Conservation (phyloP, 2,329 filamentous ascomycete species). For the Dactylellina cionopaga region DNA sequence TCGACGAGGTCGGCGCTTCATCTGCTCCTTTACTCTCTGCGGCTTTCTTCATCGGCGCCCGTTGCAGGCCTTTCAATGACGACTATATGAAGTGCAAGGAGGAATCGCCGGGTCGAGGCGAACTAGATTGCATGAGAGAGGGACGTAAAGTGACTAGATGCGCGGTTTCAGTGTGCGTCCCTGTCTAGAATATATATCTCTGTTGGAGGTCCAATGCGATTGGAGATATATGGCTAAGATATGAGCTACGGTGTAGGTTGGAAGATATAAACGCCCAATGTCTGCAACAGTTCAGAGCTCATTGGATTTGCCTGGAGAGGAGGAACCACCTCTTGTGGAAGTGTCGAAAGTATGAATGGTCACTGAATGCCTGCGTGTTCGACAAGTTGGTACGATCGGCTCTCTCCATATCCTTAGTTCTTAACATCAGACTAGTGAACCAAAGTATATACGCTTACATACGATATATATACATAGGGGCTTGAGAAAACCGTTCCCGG, state of each 20-base stretch:
- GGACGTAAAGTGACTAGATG: constrained; percentile 95
- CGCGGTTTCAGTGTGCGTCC: constrained; percentile 87
- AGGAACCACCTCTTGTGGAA: constrained; percentile 99
- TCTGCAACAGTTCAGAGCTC: constrained; percentile 85
- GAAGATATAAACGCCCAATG: constrained; percentile 97
- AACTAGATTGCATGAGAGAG: constrained; percentile 95
- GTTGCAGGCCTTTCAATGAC: constrained; percentile 95
- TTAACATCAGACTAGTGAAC: neutral
- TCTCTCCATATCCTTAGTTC: constrained; percentile 52
- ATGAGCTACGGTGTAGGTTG: constrained; percentile 68
- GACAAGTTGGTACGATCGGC: constrained; percentile 81
- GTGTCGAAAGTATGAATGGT: constrained; percentile 86
- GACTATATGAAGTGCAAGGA: constrained; percentile 99
- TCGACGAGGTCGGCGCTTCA: constrained; percentile 90
- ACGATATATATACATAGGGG: constrained; percentile 66
- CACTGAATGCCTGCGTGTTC: constrained; percentile 93
- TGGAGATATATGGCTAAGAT: neutral
- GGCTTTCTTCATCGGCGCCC: constrained; percentile 94
- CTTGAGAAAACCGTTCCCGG: constrained; percentile 83
- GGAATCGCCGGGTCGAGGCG: constrained; percentile 87
- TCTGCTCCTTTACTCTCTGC: constrained; percentile 92
- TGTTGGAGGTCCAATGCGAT: neutral
- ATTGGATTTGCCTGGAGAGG: constrained; percentile 96
- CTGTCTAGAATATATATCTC: neutral
- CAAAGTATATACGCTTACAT: constrained; percentile 30